phyloP scores from a whole-genome alignment of 2,329 filamentous ascomycete genomes.

The Ploettnerulaceae sp. region DNA sequence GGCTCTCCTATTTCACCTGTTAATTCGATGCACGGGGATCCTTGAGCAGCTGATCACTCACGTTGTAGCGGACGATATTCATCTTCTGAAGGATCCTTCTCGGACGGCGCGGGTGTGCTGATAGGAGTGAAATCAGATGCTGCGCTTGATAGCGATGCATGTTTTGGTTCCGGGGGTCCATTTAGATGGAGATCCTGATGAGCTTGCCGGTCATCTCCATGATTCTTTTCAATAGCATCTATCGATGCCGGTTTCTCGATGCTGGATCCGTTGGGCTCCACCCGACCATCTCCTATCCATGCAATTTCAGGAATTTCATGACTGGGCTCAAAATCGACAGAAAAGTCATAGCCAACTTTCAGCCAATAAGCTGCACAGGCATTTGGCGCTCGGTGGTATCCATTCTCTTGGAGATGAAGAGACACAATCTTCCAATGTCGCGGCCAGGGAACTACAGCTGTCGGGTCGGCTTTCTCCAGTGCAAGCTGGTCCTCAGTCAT shows the following conservation, averaged over 20 bases:
- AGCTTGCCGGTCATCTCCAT: too few species aligned
- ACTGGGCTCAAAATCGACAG: neutral
- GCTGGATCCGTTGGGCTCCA: neutral
- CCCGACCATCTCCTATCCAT: neutral
- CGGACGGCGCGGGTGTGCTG: slow-evolving; percentile 1
- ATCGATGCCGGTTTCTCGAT: neutral
- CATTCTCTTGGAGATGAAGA: slow-evolving; percentile 5
- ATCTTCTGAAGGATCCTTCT: slow-evolving; percentile 2
- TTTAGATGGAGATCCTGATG: neutral
- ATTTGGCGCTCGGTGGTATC: slow-evolving; percentile 8
- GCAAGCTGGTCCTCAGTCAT: slow-evolving; percentile 15
- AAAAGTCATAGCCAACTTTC: slow-evolving; percentile 1
- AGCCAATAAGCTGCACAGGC: slow-evolving; percentile 15
- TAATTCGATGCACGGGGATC: neutral
- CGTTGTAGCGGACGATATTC: slow-evolving; percentile 1
- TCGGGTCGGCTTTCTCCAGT: slow-evolving; percentile 6
- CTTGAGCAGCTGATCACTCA: neutral
- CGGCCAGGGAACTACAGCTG: slow-evolving; percentile 10
- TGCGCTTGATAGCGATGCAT: neutral
- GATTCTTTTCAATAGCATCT: neutral
- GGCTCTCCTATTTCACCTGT: neutral
- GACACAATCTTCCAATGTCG: slow-evolving; percentile 16
- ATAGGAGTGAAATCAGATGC: neutral
- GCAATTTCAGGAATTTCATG: neutral
- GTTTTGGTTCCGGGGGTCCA: neutral